Evolutionary conservation across 2,329 filamentous ascomycete genomes (phyloP).

Genomic region (Microcyclosporella mali): DNA sequence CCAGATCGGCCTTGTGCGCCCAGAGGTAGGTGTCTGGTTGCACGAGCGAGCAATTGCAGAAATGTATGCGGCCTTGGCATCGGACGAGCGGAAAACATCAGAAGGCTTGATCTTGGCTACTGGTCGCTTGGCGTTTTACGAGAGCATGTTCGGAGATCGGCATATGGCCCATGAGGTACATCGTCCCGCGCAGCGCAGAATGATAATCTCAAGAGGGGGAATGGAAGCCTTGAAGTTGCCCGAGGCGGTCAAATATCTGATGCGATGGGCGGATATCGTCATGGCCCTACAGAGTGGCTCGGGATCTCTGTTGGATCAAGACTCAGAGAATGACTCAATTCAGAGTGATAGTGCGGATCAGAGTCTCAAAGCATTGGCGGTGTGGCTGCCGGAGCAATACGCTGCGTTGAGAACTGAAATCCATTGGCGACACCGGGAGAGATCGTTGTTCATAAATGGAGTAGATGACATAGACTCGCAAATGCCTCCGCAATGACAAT

Average conservation of each 20-base stretch:
- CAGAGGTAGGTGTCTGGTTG: neutral
- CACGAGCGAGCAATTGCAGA: slow-evolving; percentile 2
- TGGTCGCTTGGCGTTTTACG: slow-evolving; percentile 11
- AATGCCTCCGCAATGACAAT: too few relatives aligned
- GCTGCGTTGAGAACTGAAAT: too few relatives aligned
- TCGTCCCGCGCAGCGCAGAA: slow-evolving; percentile 7
- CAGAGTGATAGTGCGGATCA: too few relatives aligned
- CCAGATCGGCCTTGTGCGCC: neutral
- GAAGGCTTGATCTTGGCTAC: slow-evolving; percentile 9
- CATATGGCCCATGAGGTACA: slow-evolving; percentile 4
- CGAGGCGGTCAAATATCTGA: slow-evolving; percentile 6
- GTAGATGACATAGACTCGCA: too few relatives aligned
- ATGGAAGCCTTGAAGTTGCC: slow-evolving; percentile 7
- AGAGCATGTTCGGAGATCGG: slow-evolving; percentile 10
- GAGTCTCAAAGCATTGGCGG: too few relatives aligned
- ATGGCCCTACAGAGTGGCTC: slow-evolving; percentile 5
- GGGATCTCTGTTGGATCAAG: too few relatives aligned
- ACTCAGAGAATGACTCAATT: too few relatives aligned
- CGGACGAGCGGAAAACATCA: slow-evolving; percentile 5
- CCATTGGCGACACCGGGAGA: too few relatives aligned
- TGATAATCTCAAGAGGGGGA: slow-evolving; percentile 12
- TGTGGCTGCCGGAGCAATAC: too few relatives aligned
- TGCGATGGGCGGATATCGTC: slow-evolving; percentile 9
- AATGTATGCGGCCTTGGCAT: slow-evolving; percentile 7
- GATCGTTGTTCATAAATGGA: too few relatives aligned